Base-by-base conservation (phyloP, 2,329 filamentous ascomycete species). In the Nothopassalora personata region DNA sequence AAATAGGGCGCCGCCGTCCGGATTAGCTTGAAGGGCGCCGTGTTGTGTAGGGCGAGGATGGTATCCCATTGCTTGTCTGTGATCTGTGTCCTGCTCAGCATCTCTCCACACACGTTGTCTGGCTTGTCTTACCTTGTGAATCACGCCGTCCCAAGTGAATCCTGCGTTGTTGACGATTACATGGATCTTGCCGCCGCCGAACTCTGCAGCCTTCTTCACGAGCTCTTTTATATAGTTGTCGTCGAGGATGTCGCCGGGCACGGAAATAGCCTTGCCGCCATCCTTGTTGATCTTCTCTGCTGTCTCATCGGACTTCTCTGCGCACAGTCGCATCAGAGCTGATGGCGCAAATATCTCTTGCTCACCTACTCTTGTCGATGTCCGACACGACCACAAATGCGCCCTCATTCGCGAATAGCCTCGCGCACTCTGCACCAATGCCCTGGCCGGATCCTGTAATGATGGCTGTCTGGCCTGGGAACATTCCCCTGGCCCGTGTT, bases 161-260 rank as follows among this genome's bases (percentile, higher is more conserved):
- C 90, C 91, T 0, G 91, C 91, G 73, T 96, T 96, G 76, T 96
- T 95, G 60, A 96, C 89, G 58, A 96, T 87, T 72, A 94, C 88
- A 74, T 96, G 88, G 63, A 96, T 91, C 80, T 95, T 95, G 70
- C 90, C 91, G 64, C 82, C 79, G 59, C 91, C 91, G 71, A 96
- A 95, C 51, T 86, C 87, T 1, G 89, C 91, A 0, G 90, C 82
- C 70, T 86, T 84, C 71, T 86, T 80, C 28, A 96, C 85, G n/a
- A 96, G 82, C 9, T 80, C 77, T 60, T 84, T 80, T 71, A 92
- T 81, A 74, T 94, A 93, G 19, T 79, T 76, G 50, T 84, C 79
- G 71, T 90, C 82, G 23, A 91, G 81, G 71, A 96, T 83, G 70
- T 96, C 90, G 60, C 91, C 91, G 0, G 85, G 78, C 0, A 94